Evolutionary conservation across 2,329 filamentous ascomycete species (phyloP).

Genomic region (Pseudogymnoascus sp.): DNA sequence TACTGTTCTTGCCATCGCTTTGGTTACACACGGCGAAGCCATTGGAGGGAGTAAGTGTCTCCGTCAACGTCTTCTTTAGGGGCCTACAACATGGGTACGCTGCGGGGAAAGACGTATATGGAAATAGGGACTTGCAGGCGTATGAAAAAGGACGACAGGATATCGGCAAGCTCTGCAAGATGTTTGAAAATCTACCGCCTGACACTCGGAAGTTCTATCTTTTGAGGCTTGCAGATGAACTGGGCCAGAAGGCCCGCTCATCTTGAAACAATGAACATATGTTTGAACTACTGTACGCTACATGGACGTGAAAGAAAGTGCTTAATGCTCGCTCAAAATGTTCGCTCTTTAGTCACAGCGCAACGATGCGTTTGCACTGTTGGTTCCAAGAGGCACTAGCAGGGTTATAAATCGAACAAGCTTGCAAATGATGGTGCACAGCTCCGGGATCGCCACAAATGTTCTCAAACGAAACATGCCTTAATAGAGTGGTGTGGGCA

Average conservation of each 20-base stretch:
- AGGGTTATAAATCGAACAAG: background rate
- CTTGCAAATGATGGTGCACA: background rate
- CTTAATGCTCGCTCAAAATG: background rate
- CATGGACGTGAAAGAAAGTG: background rate
- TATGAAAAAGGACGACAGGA: constrained; percentile 76
- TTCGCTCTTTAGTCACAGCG: background rate
- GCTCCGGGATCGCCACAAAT: background rate
- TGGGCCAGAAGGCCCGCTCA: constrained; percentile 29
- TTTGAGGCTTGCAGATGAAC: constrained; percentile 59
- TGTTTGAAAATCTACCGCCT: constrained; percentile 55
- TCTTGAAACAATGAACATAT: background rate
- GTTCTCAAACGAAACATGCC: background rate
- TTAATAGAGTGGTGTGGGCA: background rate
- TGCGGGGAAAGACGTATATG: constrained; percentile 73
- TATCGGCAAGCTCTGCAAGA: constrained; percentile 54
- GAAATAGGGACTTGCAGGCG: constrained; percentile 73
- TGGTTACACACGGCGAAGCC: constrained; percentile 74
- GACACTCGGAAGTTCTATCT: constrained; percentile 70
- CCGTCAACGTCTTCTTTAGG: constrained; percentile 85
- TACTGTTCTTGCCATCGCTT: constrained; percentile 71
- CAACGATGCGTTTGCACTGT: background rate
- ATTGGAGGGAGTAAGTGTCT: constrained; percentile 52
- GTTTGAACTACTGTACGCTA: background rate
- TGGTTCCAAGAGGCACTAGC: background rate
- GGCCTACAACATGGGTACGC: constrained; percentile 61